Conservation (phyloP, 306 rosid species). For the Citrullus mucosospermus region DNA sequence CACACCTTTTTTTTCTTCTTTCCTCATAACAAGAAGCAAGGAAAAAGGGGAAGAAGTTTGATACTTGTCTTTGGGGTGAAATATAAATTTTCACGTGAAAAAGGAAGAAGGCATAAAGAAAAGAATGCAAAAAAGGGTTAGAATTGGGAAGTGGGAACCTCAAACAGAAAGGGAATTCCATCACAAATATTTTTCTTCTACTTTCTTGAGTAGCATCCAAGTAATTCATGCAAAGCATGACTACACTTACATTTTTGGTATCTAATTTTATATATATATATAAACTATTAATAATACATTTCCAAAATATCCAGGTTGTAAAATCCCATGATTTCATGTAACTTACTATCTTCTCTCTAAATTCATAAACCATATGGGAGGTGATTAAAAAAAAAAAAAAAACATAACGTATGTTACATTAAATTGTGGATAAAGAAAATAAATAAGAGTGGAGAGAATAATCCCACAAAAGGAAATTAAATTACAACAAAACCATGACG, state of each 20-base stretch:
- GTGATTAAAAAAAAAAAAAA: background rate
- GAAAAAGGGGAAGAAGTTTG: background rate
- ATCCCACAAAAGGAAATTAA: background rate
- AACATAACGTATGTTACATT: background rate
- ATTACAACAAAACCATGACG: background rate
- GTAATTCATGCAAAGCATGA: constrained; percentile 11
- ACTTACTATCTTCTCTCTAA: background rate
- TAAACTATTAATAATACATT: background rate
- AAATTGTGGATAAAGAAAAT: background rate
- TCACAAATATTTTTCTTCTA: background rate
- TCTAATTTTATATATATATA: background rate
- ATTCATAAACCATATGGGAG: background rate
- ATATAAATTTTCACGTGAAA: constrained; percentile 8
- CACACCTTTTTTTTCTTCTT: background rate
- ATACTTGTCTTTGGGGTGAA: background rate
- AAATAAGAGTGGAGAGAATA: background rate
- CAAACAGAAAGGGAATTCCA: background rate
- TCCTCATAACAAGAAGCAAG: background rate
- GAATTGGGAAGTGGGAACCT: background rate
- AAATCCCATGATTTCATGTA: background rate
- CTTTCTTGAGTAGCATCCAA: constrained; percentile 15
- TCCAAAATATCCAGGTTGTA: constrained; percentile 34
- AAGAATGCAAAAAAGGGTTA: constrained; percentile 23
- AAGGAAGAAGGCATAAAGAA: constrained; percentile 24
- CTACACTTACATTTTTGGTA: background rate